Evolutionary conservation across 805 yeast genomes (phyloP), one percentile per base, ranked within the genome.

Genomic region (Candida quercuum): DNA sequence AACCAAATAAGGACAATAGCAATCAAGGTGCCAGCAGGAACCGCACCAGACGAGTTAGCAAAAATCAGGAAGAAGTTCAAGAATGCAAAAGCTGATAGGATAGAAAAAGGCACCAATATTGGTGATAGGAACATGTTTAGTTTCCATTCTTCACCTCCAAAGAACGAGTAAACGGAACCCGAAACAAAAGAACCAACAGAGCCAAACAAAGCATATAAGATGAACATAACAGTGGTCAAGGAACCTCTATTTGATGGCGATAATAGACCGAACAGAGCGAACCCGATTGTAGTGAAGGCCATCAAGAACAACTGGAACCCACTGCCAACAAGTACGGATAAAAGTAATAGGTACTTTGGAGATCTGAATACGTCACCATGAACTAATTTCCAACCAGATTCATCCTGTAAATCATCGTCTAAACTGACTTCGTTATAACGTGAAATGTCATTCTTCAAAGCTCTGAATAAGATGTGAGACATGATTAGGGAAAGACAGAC

Each of bases 221-320:
- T 71, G 55, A 93, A 84, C 85, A 87, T 81, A 25, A 86, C 86
- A 0, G 99, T 93, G 3, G 93, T 74, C 46, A 93, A 72, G 1
- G 97, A 80, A 29, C 99, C 99, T 65, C 99, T 78, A 57, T 88
- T 89, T 1, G 96, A 85, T 33, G 97, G 97, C 0, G 97, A 87
- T 40, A 91, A 65, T 48, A 93, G 72, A 6, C 99, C 99, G 26
- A 91, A 66, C 38, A 88, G 71, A 1, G 98, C 96, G 60, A 93
- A 85, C 5, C 74, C 69, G 36, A 88, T 74, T 5, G 95, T 83
- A 26, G 76, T 71, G 28, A 77, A 59, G 3, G 80, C 59, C 89
- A 93, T 89, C 52, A 82, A 67, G 46, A 88, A 74, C 23, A 91
- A 60, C 63, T 93, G 99, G 22, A 73, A 61, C 42, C 99, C 99